These are phyloP conservation scores for Rhypophila decipiens DNA, from an alignment of 495 filamentous ascomycete species.

Conservation along the genomic window DNA sequence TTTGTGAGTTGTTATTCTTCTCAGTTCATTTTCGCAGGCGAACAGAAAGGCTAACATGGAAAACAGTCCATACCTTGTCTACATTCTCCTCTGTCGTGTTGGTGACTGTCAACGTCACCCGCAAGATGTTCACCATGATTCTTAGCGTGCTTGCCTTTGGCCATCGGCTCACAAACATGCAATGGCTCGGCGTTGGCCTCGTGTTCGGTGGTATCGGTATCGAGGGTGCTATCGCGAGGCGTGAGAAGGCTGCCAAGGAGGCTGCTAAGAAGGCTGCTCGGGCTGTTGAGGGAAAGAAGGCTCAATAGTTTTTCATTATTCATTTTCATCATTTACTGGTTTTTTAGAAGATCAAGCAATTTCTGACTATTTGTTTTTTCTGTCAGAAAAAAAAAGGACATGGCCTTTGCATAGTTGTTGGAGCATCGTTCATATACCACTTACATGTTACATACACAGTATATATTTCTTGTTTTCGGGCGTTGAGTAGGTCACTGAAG, in stretches of 20 bases:
- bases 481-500: too few relatives aligned
- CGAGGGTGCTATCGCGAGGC: constrained; percentile 73
- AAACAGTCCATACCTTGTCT: constrained; percentile 76
- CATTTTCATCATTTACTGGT: too few relatives aligned
- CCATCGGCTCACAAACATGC: constrained; percentile 73
- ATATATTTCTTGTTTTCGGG: too few relatives aligned
- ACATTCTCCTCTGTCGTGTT: constrained; percentile 87
- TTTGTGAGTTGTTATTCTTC: constrained; percentile 51
- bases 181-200: constrained; percentile 82
- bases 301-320: too few relatives aligned
- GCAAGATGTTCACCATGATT: constrained; percentile 99
- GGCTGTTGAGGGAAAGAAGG: constrained; percentile 39
- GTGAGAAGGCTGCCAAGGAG: constrained; percentile 82
- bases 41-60: not conserved
- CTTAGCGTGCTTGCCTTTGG: constrained; percentile 92
- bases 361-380: too few relatives aligned
- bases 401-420: too few relatives aligned
- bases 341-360: too few relatives aligned
- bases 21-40: not conserved
- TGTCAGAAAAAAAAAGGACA: too few relatives aligned
- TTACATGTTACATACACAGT: too few relatives aligned
- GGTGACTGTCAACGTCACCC: constrained; percentile 92
- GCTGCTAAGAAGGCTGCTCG: constrained; percentile 53
- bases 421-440: too few relatives aligned
- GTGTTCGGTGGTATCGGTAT: constrained; percentile 95